Conservation (phyloP, 2,329 filamentous ascomycete species). For the Sclerotiophoma versabilis region DNA sequence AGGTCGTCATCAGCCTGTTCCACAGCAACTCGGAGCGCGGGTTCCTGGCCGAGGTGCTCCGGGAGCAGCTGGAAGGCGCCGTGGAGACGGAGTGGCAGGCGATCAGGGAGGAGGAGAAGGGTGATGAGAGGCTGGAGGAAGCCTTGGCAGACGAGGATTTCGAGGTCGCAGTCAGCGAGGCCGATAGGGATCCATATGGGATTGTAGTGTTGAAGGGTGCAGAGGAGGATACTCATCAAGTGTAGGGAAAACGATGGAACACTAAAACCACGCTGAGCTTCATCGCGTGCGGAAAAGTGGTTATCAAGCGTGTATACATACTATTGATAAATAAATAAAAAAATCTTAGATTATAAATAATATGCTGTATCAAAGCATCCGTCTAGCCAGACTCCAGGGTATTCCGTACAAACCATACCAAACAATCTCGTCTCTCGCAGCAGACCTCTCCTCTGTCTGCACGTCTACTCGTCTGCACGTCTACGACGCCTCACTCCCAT, state of each 20-base stretch:
- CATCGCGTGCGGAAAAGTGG: no score
- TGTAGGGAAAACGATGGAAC: background rate
- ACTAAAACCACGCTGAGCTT: no score
- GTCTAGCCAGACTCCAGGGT: background rate
- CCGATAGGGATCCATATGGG: slow-evolving; percentile 87
- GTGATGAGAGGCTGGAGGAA: slow-evolving; percentile 52
- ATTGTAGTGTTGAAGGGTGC: slow-evolving; percentile 57
- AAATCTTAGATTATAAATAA: background rate
- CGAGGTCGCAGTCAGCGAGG: slow-evolving; percentile 76
- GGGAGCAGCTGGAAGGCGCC: slow-evolving; percentile 66
- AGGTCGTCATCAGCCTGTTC: slow-evolving; percentile 82
- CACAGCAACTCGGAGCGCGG: slow-evolving; percentile 93
- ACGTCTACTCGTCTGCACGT: no score
- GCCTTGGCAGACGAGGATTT: slow-evolving; percentile 62
- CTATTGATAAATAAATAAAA: no score
- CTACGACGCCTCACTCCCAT: slow-evolving; percentile 30
- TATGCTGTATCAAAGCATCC: background rate
- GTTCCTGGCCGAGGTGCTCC: slow-evolving; percentile 77
- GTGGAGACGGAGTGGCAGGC: slow-evolving; percentile 65
- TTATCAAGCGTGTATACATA: no score
- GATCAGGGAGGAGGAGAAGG: slow-evolving; percentile 55
- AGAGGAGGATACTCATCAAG: background rate
- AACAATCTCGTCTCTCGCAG: no score
- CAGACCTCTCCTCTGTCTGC: no score
- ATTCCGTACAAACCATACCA: background rate